phyloP scores from a whole-genome alignment of 2,329 filamentous ascomycete genomes.

The Leptographium procerum region DNA sequence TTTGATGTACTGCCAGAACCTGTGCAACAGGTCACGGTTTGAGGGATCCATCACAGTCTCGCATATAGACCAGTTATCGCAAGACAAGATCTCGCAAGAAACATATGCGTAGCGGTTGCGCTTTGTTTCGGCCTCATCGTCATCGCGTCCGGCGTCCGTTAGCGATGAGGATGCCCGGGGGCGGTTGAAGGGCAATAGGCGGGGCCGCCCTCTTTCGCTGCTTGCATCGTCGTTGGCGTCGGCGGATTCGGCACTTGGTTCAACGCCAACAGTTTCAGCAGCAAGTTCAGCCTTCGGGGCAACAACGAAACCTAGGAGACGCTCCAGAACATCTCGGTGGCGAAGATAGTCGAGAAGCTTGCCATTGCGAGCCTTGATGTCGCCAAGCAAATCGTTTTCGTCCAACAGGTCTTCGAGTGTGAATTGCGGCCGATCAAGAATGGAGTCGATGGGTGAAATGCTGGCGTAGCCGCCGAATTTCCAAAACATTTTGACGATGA shows the following conservation, averaged over 20 bases:
- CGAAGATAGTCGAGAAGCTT: conserved; percentile 95
- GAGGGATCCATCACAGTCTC: conserved; percentile 68
- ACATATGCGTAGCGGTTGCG: conserved; percentile 90
- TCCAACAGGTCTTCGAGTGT: conserved; percentile 92
- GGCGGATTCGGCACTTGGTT: background rate
- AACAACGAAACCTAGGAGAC: conserved; percentile 82
- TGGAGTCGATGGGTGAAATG: conserved; percentile 89
- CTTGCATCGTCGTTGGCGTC: background rate
- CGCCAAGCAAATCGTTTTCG: conserved; percentile 91
- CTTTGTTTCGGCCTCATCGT: conserved; percentile 75
- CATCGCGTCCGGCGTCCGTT: conserved; percentile 34
- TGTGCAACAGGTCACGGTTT: conserved; percentile 62
- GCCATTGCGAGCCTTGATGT: conserved; percentile 95
- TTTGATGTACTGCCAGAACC: conserved; percentile 87
- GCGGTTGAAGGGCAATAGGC: conserved; percentile 36
- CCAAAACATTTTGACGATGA: conserved; percentile 81
- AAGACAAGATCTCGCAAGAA: conserved; percentile 84
- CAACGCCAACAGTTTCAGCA: conserved; percentile 25
- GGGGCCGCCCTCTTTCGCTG: conserved; percentile 27
- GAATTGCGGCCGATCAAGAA: conserved; percentile 94
- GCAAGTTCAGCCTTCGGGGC: conserved; percentile 57
- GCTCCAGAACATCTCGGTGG: conserved; percentile 73
- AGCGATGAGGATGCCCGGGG: conserved; percentile 42
- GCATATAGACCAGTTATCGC: conserved; percentile 93
- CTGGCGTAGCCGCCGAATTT: conserved; percentile 98